phyloP scores from a whole-genome alignment of 495 filamentous ascomycete genomes.

The Apiosordaria backusii region DNA sequence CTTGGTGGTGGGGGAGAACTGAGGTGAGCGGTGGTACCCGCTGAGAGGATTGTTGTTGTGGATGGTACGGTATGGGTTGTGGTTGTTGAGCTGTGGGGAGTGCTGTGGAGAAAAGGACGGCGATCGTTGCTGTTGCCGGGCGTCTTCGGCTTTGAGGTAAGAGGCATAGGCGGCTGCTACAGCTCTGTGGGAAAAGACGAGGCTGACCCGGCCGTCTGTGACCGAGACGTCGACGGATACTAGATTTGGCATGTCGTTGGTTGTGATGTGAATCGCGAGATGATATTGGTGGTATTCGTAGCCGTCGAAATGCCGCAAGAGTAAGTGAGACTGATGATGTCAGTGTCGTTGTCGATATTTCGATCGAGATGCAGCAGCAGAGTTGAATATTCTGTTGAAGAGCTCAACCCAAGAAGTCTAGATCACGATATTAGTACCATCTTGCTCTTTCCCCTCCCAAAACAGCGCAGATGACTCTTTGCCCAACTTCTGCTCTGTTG shows the following conservation, averaged over 20 bases:
- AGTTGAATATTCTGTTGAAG: neutral
- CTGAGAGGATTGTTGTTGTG: neutral
- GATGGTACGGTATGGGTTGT: slow-evolving; percentile 6
- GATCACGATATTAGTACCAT: slow-evolving; percentile 7
- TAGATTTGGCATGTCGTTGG: slow-evolving; percentile 26
- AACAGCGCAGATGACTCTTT: neutral
- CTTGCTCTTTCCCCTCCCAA: neutral
- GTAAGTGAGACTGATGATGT: neutral
- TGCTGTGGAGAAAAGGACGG: slow-evolving; percentile 6
- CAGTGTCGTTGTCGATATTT: neutral
- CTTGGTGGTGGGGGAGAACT: slow-evolving; percentile 22
- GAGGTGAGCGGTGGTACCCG: slow-evolving; percentile 23
- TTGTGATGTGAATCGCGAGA: neutral
- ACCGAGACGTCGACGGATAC: slow-evolving; percentile 34
- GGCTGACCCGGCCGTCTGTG: slow-evolving; percentile 27
- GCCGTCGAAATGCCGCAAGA: neutral
- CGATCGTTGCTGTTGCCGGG: slow-evolving; percentile 1
- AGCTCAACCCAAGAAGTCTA: neutral
- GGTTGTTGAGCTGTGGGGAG: neutral
- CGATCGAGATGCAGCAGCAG: neutral
- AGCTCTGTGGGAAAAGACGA: slow-evolving; percentile 33
- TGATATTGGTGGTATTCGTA: neutral
- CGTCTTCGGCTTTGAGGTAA: slow-evolving; percentile 28
- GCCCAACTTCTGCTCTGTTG: slow-evolving; percentile 4
- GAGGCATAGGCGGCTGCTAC: slow-evolving; percentile 30